phyloP scores from a whole-genome alignment of 2,329 filamentous ascomycete species.

The Penicillium sp. region DNA sequence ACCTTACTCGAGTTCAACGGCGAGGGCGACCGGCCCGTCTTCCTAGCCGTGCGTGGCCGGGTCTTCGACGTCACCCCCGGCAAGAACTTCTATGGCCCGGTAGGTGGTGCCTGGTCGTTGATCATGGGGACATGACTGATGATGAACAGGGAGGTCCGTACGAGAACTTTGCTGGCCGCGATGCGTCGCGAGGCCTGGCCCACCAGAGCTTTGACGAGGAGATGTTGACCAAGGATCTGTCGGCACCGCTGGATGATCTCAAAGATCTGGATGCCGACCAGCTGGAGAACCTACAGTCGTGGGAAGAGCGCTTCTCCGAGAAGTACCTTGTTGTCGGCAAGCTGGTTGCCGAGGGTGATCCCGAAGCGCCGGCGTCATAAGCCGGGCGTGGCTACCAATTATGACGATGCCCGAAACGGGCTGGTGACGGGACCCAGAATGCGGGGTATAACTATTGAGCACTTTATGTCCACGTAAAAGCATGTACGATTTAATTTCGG shows the following conservation, averaged over 20 bases:
- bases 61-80: constrained; percentile 89
- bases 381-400: background rate
- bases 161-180: constrained; percentile 90
- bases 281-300: constrained; percentile 78
- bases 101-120: constrained; percentile 21
- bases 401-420: background rate
- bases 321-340: constrained; percentile 96
- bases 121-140: constrained; percentile 3
- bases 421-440: background rate
- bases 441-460: background rate
- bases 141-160: constrained; percentile 71
- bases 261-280: constrained; percentile 70
- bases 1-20: constrained; percentile 88
- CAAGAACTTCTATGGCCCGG: constrained; percentile 89
- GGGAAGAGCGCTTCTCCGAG: constrained; percentile 89
- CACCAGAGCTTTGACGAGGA: constrained; percentile 91
- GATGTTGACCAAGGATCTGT: constrained; percentile 88
- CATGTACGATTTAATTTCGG: background rate
- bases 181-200: constrained; percentile 84
- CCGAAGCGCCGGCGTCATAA: constrained; percentile 34
- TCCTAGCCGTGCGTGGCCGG: constrained; percentile 83
- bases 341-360: constrained; percentile 65
- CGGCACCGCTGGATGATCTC: constrained; percentile 76
- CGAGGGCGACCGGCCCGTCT: constrained; percentile 69
- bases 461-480: background rate